Evolutionary conservation across 2,329 filamentous ascomycete genomes (phyloP), one percentile per base, ranked within the genome.

Genomic region (Aspergillus sp.): DNA sequence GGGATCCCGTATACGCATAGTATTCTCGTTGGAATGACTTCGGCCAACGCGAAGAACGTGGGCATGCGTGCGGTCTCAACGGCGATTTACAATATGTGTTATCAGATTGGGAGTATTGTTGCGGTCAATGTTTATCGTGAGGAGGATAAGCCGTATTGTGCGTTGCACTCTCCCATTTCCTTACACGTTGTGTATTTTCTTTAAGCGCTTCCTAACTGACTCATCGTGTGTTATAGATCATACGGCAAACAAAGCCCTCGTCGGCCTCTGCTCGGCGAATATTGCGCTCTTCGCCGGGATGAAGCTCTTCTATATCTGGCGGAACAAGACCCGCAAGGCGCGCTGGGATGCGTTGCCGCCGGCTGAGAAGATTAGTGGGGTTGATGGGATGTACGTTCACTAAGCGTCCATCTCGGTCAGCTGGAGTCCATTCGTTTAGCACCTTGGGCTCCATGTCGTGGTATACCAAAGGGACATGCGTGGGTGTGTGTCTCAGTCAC

Each of bases 131-230:
- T 57, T 8, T 57, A 57, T 30, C 55, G 55, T 3, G 47, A 57
- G 19, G 55, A 57, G 46, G 55, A 57, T 51, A 57, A 50, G 31
- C 55, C 55, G 22, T 57, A 57, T 25, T 57, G 55, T 57, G 11
- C 38, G 54, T 31, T 8, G 7, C 19, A 5, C 38, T n/a, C 15
- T 46, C 38, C 23, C 7, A 4, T 28, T 13, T 46, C 25, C 22
- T 34, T 34, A 11, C 3, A 34, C 30, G 2, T 34, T 7, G 30
- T 34, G 4, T 34, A 19, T 19, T 19, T 19, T 19, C 19, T 19
- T 19, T 19, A 19, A 19, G 19, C 19, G 19, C 19, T 19, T 19
- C 19, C 31, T 34, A 11, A 34, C 31, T 34, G 31, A 34, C 31
- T 11, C 28, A 31, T 2, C 9, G 7, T 31, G 3, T 25, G 13